Evolutionary conservation across 129 eudicot genomes (phyloP).

Genomic region (Tagetes patula): DNA sequence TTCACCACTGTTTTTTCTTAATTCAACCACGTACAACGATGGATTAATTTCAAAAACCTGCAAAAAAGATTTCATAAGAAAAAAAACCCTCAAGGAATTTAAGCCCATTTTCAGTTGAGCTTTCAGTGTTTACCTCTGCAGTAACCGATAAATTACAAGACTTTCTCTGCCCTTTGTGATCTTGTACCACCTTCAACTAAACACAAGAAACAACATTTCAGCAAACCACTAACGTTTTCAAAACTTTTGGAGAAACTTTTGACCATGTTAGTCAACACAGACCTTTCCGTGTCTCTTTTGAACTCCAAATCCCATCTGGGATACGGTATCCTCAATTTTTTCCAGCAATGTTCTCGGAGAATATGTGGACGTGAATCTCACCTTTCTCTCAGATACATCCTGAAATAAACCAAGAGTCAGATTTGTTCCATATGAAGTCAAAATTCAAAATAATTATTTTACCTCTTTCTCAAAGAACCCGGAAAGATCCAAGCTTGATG

Average conservation of each 20-base stretch:
- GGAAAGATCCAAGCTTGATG: constrained; percentile 76
- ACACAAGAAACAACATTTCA: constrained; percentile 28
- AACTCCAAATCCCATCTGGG: constrained; percentile 79
- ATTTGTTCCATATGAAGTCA: background rate
- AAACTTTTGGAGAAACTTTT: background rate
- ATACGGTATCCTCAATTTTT: constrained; percentile 63
- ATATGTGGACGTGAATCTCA: constrained; percentile 82
- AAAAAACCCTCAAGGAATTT: constrained; percentile 21
- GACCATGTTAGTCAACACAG: background rate
- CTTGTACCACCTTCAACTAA: constrained; percentile 72
- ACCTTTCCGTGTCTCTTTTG: constrained; percentile 95
- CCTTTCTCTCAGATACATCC: constrained; percentile 94
- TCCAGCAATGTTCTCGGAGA: constrained; percentile 67
- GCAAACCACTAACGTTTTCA: background rate
- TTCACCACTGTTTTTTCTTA: constrained; percentile 79
- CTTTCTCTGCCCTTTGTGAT: constrained; percentile 54
- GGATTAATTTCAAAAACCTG: constrained; percentile 92
- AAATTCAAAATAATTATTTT: constrained; percentile 1
- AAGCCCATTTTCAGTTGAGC: background rate
- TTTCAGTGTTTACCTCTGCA: constrained; percentile 70
- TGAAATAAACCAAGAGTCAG: constrained; percentile 24
- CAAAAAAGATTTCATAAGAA: background rate
- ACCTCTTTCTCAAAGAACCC: constrained; percentile 98
- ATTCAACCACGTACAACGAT: constrained; percentile 77
- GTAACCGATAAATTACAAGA: constrained; percentile 61